Base-by-base conservation (phyloP, 176 grass and related monocot genomes). In the Musa beccarii region DNA sequence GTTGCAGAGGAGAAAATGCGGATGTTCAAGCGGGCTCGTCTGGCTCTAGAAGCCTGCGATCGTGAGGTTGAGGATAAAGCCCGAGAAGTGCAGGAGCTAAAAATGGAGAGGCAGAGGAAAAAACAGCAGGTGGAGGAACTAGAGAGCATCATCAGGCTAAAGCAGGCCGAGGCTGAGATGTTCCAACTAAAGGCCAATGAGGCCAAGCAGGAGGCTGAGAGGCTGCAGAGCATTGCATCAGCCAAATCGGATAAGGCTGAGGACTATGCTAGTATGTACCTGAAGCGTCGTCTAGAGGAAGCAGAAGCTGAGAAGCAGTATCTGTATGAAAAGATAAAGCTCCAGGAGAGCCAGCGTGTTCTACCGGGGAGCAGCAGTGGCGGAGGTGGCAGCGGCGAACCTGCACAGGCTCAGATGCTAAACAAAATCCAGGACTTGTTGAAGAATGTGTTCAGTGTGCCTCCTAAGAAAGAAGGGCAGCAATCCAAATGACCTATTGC, bases 291-390 rank as follows among this genome's bases (percentile, higher is more conserved):
- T 28, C 77, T 97, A 4, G 94, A 97, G 71, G 94, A 97, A 26
- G 94, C 94, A 1, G 94, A 91, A 80, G 88, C 94, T 0, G 94
- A 97, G 86, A 97, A 91, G 75, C 82, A 91, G 76, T 85, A 85
- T 76, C 54, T 97, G 20, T 89, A 85, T 4, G 87, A 92, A 81
- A 92, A 81, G 74, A 96, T 96, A 57, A 97, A 93, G 84, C 88
- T 91, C 78, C 82, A 89, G 80, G 86, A 99, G 10, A 86, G 78
- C 57, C 74, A 76, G 29, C 10, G 74, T 17, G 21, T 5, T 49
- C 55, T 34, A 12, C 74, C 62, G 29, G 74, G 54, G 9, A 63
- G 28, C 49, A 28, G 59, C 61, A 53, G 61, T 15, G 61, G 19
- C 1, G 59, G 66, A 14, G 16, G 67, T 10, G 67, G 19, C 34